Evolutionary conservation across 2,329 filamentous ascomycete genomes (phyloP), one percentile per base, ranked within the genome.

Genomic region (Fusarium brachygibbosum): DNA sequence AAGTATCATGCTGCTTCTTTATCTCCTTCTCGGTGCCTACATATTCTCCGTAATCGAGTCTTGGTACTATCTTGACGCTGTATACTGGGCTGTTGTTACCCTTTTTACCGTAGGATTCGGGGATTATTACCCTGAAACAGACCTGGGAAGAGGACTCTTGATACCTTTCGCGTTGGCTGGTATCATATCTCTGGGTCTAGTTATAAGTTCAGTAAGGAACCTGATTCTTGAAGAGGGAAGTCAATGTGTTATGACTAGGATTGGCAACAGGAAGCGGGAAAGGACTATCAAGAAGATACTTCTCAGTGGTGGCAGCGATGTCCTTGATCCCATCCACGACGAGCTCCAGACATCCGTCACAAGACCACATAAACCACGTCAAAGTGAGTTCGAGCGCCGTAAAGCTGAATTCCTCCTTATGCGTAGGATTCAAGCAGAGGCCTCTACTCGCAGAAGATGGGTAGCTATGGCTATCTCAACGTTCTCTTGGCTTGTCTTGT

Each of bases 71-170:
- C 44, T 56, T 16, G 44, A 56, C 25, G 16, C 44, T 32, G 34
- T 56, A 6, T 56, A 40, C 16, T 56, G 44, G 53, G 28, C 53
- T 6, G 35, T 56, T 6, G 44, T 56, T 13, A 56, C 44, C 1
- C 53, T 56, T 25, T 56, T 56, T 14, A 56, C 44, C 9, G 44
- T 56, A 10, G 53, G 53, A 4, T 56, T 56, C 6, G 44, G 44
- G 10, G 53, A 56, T 6, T 56, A 28, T 14, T 13, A 51, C 17
- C 53, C 44, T 19, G 11, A 17, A 0, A 56, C 44, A 9, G 34
- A 40, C 5, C 21, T 56, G 3, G 44, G 44, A 5, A 40, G 53
- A 34, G 53, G 9, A 32, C 44, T 56, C 2, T 13, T 56, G 19
- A 56, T 56, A 25, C 53, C 53, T 0, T 56, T 50, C 5, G 44